A percentile compares a stretch with the other conserved stretches of the same genome.
phyloP scores from a whole-genome alignment of 306 rosid species.

The Rosa lucieae region DNA sequence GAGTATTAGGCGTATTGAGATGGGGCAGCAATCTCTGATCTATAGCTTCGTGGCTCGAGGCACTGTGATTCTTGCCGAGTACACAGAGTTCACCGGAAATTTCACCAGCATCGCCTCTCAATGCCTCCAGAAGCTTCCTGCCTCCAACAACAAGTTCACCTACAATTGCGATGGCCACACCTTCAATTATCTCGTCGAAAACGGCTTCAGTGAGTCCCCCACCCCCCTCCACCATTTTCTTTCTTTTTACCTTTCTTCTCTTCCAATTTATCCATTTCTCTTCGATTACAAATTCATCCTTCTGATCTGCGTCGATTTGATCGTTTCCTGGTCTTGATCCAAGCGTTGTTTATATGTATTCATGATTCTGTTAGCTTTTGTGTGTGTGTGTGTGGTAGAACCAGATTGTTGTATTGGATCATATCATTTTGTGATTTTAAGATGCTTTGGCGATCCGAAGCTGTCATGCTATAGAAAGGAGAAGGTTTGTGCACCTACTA shows the following conservation, averaged over 20 bases:
- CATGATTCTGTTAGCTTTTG: not conserved
- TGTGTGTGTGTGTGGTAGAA: not conserved
- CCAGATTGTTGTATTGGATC: not conserved
- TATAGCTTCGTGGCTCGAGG: constrained; percentile 98
- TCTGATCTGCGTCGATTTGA: not conserved
- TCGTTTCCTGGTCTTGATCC: too few species aligned
- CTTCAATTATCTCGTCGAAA: constrained; percentile 89
- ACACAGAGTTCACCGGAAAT: constrained; percentile 80
- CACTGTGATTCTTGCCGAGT: constrained; percentile 72
- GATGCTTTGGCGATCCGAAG: not conserved
- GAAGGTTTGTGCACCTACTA: not conserved
- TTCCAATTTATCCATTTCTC: not conserved
- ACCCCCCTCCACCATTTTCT: not conserved
- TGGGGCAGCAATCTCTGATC: constrained; percentile 94
- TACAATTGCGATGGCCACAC: constrained; percentile 97
- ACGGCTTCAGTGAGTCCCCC: constrained; percentile 75
- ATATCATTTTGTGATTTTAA: too few species aligned
- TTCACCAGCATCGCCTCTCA: constrained; percentile 73
- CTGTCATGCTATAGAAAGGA: not conserved
- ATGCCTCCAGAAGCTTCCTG: constrained; percentile 94
- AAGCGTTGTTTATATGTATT: not conserved
- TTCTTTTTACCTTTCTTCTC: not conserved
- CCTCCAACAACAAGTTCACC: constrained; percentile 86
- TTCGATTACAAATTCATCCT: too few species aligned
- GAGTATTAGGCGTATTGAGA: constrained; percentile 5